Conservation (phyloP, 495 filamentous ascomycete genomes). For the Patellaria atrata region DNA sequence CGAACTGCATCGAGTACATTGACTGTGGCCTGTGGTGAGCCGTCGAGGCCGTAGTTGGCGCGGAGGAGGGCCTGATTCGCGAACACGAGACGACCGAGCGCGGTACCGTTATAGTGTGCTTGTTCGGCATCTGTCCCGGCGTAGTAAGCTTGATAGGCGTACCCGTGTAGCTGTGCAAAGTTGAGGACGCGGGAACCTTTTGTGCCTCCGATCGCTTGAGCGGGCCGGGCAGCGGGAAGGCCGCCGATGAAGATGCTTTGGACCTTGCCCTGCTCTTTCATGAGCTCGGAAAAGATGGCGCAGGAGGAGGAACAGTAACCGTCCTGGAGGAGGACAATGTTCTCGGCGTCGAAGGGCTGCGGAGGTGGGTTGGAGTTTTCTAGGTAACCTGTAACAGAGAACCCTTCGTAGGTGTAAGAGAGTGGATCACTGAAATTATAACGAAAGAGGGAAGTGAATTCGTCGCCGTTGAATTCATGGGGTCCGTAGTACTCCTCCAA, state of each 20-base stretch:
- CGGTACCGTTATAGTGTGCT: conserved; percentile 15
- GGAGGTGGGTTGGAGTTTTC: conserved; percentile 2
- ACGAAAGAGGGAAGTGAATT: conserved; percentile 12
- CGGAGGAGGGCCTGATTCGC: conserved; percentile 10
- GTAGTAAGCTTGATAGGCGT: background rate
- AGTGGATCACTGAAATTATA: conserved; percentile 15
- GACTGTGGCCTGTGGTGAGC: conserved; percentile 1
- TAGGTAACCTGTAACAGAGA: conserved; percentile 12
- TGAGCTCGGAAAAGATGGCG: conserved; percentile 19
- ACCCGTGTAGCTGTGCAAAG: conserved; percentile 6
- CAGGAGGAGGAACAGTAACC: conserved; percentile 18
- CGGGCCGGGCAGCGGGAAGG: conserved; percentile 10
- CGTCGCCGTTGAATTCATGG: conserved; percentile 13
- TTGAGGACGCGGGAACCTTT: conserved; percentile 14
- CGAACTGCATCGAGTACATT: conserved; percentile 17
- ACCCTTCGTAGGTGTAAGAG: conserved; percentile 2
- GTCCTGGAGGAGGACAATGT: conserved; percentile 20
- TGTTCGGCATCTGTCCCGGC: background rate
- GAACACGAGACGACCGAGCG: conserved; percentile 8
- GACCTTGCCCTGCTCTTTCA: conserved; percentile 14
- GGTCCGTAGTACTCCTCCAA: conserved; percentile 18
- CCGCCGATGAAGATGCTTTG: conserved; percentile 18
- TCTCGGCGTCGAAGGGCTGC: conserved; percentile 16
- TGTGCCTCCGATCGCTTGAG: conserved; percentile 17
- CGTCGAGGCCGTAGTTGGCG: conserved; percentile 2